Base-by-base conservation (phyloP, 1,284 basidiomycete species). In the Heterobasidion occidentale region DNA sequence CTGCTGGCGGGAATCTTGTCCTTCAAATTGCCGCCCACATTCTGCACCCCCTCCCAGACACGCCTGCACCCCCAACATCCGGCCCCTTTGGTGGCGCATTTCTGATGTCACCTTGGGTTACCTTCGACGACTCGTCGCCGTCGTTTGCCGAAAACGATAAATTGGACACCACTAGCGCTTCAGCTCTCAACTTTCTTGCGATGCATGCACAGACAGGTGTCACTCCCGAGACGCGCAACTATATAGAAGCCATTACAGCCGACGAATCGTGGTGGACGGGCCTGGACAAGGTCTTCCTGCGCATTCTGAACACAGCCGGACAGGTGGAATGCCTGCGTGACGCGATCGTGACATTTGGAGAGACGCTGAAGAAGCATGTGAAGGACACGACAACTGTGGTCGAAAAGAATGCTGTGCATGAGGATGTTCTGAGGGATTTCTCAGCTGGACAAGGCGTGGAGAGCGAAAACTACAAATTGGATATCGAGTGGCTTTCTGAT, bases 1-100 rank as follows among this genome's bases (percentile, higher is more conserved):
- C 72, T 3, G 71, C 71, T 0, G 73, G 72, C 1, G 73, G 58
- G 9, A 72, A 71, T 56, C 62, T 74, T n/a, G 56, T 65, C 36
- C 45, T 70, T 1, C 67, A 71, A 47, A 55, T 73, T 12, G 44
- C 70, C 17, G 64, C 67, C 1, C 69, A 73, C 49, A 57, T 68
- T 12, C 63, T 74, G 0, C 71, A 70, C 55, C 71, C 72, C 1
- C 47, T 70, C 1, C 47, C 62, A 2, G 36, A 51, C 7, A 58
- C 68, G 5, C 52, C 50, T 5, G 48, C 69, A 9, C 55, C 57
- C 7, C 58, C 64, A 7, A 42, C 50, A 1, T 54, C 57, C 20
- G 12, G 46, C 3, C 69, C 63, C 7, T 53, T 73, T 42, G 55
- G 61, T 1, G 67, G 72, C 1, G 61, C 63, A 7, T 61, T 64